Conservation (phyloP, 2,329 filamentous ascomycete genomes). For the Cercospora citrullina region DNA sequence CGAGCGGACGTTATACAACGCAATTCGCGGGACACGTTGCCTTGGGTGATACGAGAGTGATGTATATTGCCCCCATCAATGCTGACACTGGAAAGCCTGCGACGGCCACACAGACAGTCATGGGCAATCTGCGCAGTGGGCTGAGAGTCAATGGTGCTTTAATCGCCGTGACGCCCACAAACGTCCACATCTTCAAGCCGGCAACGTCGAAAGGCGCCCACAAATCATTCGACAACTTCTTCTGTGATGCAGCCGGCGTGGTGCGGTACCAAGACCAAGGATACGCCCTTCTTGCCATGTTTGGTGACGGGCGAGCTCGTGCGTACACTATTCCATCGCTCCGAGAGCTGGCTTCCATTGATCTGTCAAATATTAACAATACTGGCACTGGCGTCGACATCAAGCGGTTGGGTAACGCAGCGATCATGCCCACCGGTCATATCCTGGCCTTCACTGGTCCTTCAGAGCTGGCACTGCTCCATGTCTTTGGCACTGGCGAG, state of each 20-base stretch:
- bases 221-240: conserved; percentile 78
- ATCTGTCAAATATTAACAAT: conserved; percentile 57
- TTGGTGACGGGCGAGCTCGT: conserved; percentile 76
- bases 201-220: conserved; percentile 85
- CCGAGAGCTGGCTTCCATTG: conserved; percentile 73
- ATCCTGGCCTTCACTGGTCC: conserved; percentile 87
- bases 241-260: conserved; percentile 80
- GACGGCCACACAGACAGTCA: conserved; percentile 69
- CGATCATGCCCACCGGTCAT: conserved; percentile 75
- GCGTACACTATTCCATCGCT: conserved; percentile 85
- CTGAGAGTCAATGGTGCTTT: conserved; percentile 75
- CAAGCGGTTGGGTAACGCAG: conserved; percentile 66
- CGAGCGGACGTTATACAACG: conserved; percentile 68
- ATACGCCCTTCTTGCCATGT: conserved; percentile 77
- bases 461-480: conserved; percentile 78
- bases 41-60: conserved; percentile 63
- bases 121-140: conserved; percentile 75
- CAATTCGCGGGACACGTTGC: conserved; percentile 67
- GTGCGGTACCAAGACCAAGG: conserved; percentile 71
- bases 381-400: conserved; percentile 59
- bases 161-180: conserved; percentile 70
- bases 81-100: conserved; percentile 75
- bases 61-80: conserved; percentile 77
- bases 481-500: conserved; percentile 77
- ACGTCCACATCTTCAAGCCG: conserved; percentile 85